phyloP scores from a whole-genome alignment of 495 filamentous ascomycete species.

The Neurospora pannonica region DNA sequence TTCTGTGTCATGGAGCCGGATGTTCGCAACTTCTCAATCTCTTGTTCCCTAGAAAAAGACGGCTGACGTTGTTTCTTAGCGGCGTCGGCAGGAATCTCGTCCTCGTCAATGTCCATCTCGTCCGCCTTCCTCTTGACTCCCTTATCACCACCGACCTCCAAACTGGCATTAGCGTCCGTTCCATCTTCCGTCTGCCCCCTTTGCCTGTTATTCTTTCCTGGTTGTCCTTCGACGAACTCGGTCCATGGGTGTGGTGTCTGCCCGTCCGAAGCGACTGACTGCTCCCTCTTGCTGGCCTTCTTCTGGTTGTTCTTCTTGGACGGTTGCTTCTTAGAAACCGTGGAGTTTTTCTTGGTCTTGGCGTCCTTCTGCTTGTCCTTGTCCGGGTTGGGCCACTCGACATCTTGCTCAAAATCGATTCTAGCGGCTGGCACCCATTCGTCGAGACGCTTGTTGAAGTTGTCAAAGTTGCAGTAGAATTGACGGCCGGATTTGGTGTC shows the following conservation, averaged over 20 bases:
- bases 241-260: constrained; percentile 39
- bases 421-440: constrained; percentile 82
- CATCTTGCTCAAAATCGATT: constrained; percentile 63
- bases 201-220: constrained; percentile 12
- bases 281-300: constrained; percentile 39
- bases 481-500: constrained; percentile 73
- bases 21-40: constrained; percentile 90
- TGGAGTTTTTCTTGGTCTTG: constrained; percentile 35
- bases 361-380: constrained; percentile 46
- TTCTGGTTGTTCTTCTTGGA: constrained; percentile 45
- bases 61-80: constrained; percentile 28
- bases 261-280: constrained; percentile 36
- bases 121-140: constrained; percentile 22
- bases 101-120: constrained; percentile 39
- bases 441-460: constrained; percentile 98
- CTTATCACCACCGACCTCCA: constrained; percentile 28
- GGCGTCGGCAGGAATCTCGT: constrained; percentile 30
- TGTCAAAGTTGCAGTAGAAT: constrained; percentile 96
- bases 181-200: constrained; percentile 16
- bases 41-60: constrained; percentile 74
- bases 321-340: constrained; percentile 34
- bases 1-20: constrained; percentile 98
- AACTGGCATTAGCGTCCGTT: constrained; percentile 20
- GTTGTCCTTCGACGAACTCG: constrained; percentile 27
- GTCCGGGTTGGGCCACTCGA: constrained; percentile 49